Conservation (phyloP, 495 filamentous ascomycete species). For the Platismatia glauca region DNA sequence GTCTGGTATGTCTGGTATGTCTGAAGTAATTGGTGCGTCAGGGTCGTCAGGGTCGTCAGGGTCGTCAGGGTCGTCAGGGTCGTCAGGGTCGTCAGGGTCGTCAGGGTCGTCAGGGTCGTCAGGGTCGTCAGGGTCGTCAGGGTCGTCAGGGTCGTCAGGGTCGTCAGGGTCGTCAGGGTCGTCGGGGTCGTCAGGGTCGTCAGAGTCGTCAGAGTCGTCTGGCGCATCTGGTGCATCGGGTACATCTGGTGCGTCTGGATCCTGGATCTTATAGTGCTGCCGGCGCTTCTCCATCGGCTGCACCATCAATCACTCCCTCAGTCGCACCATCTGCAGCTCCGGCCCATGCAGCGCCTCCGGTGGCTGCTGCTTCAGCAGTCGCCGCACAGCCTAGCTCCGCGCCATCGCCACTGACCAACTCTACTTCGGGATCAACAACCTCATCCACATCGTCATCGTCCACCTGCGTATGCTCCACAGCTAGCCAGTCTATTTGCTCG, state of each 20-base stretch:
- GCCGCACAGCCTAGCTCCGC: constrained; percentile 8
- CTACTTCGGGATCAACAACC: constrained; percentile 3
- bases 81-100: too few relatives aligned
- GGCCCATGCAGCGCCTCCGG: neutral
- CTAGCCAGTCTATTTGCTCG: constrained; percentile 24
- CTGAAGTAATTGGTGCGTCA: neutral
- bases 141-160: too few relatives aligned
- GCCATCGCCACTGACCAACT: constrained; percentile 5
- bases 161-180: too few relatives aligned
- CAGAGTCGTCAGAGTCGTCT: too few relatives aligned
- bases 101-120: too few relatives aligned
- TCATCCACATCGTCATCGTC: constrained; percentile 9
- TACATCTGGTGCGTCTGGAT: too few relatives aligned
- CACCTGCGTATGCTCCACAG: constrained; percentile 9
- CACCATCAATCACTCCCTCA: neutral
- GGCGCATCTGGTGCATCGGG: neutral
- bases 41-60: too few relatives aligned
- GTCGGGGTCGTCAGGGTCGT: too few relatives aligned
- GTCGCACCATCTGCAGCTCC: neutral
- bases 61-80: too few relatives aligned
- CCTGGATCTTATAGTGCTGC: too few relatives aligned
- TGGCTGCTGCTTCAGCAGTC: too few relatives aligned
- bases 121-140: too few relatives aligned
- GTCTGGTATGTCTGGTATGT: neutral
- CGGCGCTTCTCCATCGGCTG: neutral